Evolutionary conservation across 352 stramenopile genomes (phyloP).

Genomic region (Globisporangium ultimum): DNA sequence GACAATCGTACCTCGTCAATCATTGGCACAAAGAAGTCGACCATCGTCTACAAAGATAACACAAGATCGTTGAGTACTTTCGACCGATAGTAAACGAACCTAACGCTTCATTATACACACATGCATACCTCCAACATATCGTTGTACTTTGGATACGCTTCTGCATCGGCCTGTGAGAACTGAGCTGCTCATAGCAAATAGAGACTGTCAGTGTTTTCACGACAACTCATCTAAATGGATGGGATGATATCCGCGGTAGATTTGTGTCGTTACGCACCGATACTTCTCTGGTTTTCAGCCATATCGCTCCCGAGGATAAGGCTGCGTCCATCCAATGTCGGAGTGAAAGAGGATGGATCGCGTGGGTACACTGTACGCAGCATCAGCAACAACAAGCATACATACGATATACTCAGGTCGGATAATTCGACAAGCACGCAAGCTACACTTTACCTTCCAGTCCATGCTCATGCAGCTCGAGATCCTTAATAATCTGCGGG

Average conservation of each 20-base stretch:
- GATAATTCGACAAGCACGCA: not conserved
- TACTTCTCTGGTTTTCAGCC: slow-evolving; percentile 69
- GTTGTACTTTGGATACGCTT: slow-evolving; percentile 82
- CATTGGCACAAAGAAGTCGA: slow-evolving; percentile 80
- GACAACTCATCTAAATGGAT: too few species aligned
- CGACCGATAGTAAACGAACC: not conserved
- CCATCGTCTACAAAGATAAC: slow-evolving; percentile 43
- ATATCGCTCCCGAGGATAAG: slow-evolving; percentile 82
- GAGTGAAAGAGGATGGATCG: slow-evolving; percentile 88
- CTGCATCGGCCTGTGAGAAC: slow-evolving; percentile 75
- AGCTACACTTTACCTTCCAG: slow-evolving; percentile 44
- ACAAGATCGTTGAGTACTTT: too few species aligned
- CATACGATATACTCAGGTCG: not conserved
- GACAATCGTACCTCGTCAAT: slow-evolving; percentile 63
- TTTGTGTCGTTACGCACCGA: slow-evolving; percentile 29
- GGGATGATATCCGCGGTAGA: too few species aligned
- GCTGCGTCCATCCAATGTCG: slow-evolving; percentile 66
- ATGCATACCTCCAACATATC: slow-evolving; percentile 61
- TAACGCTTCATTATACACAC: not conserved
- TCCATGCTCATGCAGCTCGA: slow-evolving; percentile 77
- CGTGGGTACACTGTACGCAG: slow-evolving; percentile 57
- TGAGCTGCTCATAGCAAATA: slow-evolving; percentile 41
- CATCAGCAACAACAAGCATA: not conserved
- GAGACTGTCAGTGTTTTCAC: too few species aligned
- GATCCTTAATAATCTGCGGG: slow-evolving; percentile 86